Evolutionary conservation across 2,329 filamentous ascomycete species (phyloP), one percentile per base, ranked within the genome.

Genomic region (Curvularia eragrostidis): DNA sequence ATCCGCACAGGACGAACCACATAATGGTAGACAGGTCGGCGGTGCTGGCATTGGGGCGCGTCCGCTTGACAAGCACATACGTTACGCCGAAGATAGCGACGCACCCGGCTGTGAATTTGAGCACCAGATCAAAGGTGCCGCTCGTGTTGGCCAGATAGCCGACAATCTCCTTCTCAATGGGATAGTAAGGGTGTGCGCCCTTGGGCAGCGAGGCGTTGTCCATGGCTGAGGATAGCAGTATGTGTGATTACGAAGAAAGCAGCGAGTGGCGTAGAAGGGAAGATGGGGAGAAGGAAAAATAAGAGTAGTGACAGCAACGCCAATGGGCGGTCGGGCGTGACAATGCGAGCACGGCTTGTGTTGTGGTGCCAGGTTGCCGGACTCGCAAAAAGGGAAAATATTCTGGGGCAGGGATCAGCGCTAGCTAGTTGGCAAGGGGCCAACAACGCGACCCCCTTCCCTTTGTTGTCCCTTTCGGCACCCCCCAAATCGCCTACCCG

Each of bases 1-100:
- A 86, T 2, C 86, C 87, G 66, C 89, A 91, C 13, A 94, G 81
- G 21, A 89, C 83, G 74, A 93, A 93, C 91, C 91, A 94, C 77
- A 91, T 77, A 21, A 89, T 84, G 4, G 84, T 84, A 12, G 83
- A 65, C 44, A 86, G 80, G 63, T 92, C 89, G 24, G 73, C 73
- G 7, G 67, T 75, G 32, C 80, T 78, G 51, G 91, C 71, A 9
- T 75, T 79, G 1, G 86, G 85, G 18, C 85, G 81, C 39, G 81
- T 69, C 56, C 76, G 77, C 63, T 83, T 85, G 58, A 85, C 80
- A 34, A 87, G 63, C 8, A 82, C 57, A 54, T 84, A 84, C 3
- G 87, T 87, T 7, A 80, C 68, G 23, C 81, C 75, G 58, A 93
- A 84, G 59, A 92, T 83, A 36, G 76, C 76, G 0, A 79, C 75